Evolutionary conservation across 2,329 filamentous ascomycete species (phyloP).

Genomic region (Fusarium clavum): DNA sequence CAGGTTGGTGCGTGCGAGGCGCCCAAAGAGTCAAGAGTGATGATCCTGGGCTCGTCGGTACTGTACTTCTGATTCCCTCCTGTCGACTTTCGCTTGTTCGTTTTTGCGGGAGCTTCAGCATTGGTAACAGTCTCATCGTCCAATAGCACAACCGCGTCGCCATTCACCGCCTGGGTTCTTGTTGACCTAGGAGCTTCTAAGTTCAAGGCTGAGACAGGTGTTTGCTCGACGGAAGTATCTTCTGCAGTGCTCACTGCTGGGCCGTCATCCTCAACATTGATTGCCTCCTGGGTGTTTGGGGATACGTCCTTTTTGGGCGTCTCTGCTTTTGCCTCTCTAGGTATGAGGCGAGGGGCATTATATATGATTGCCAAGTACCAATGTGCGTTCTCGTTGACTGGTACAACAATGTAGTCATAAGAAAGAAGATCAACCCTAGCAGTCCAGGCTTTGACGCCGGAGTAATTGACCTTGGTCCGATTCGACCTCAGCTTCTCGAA

Average conservation of each 20-base stretch:
- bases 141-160: neutral
- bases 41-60: constrained; percentile 73
- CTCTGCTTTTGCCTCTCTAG: constrained; percentile 7
- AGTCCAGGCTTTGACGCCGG: constrained; percentile 89
- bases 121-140: constrained; percentile 7
- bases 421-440: constrained; percentile 84
- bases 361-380: constrained; percentile 98
- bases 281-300: constrained; percentile 18
- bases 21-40: constrained; percentile 90
- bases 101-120: constrained; percentile 5
- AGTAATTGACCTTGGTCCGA: constrained; percentile 79
- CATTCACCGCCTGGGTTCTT: constrained; percentile 16
- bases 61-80: constrained; percentile 49
- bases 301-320: constrained; percentile 15
- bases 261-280: constrained; percentile 27
- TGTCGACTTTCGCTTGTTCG: constrained; percentile 29
- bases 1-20: constrained; percentile 71
- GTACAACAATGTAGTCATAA: constrained; percentile 90
- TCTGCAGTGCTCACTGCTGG: constrained; percentile 20
- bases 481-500: constrained; percentile 79
- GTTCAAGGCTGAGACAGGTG: constrained; percentile 43
- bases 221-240: constrained; percentile 31
- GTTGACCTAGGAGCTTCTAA: constrained; percentile 26
- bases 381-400: constrained; percentile 87
- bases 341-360: constrained; percentile 77